Conservation (phyloP, 2,329 filamentous ascomycete genomes). For the Penicillium sp. region DNA sequence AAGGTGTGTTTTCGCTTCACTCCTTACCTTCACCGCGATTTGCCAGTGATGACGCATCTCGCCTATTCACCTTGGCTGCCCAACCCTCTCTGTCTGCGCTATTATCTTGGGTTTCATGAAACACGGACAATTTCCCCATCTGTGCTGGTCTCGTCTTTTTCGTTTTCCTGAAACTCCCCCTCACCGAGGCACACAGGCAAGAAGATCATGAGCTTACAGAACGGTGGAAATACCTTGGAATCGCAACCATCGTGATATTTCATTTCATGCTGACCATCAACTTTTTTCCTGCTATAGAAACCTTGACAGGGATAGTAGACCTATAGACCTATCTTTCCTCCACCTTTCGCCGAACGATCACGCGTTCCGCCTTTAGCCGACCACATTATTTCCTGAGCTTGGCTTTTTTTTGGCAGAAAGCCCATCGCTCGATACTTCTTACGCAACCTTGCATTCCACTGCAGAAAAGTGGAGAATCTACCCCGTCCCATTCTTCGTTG, state of each 20-base stretch:
- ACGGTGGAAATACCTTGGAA: neutral
- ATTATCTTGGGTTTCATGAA: neutral
- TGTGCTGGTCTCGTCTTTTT: neutral
- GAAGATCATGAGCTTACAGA: neutral
- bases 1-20: neutral
- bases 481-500: slow-evolving; percentile 6
- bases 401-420: neutral
- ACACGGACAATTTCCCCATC: neutral
- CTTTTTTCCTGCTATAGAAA: slow-evolving; percentile 7
- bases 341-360: slow-evolving; percentile 4
- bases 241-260: neutral
- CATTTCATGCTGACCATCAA: slow-evolving; percentile 10
- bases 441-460: slow-evolving; percentile 19
- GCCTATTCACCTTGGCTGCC: slow-evolving; percentile 1
- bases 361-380: slow-evolving; percentile 16
- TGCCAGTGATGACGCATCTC: slow-evolving; percentile 3
- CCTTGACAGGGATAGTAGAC: neutral
- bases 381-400: slow-evolving; percentile 6
- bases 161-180: neutral
- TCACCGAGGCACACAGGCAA: neutral
- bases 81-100: neutral
- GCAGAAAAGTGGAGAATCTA: slow-evolving; percentile 14
- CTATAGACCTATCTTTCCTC: neutral
- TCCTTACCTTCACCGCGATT: neutral
- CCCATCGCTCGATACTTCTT: neutral